Evolutionary conservation across 805 yeast species (phyloP).

Genomic region (Hyphopichia homilentoma): DNA sequence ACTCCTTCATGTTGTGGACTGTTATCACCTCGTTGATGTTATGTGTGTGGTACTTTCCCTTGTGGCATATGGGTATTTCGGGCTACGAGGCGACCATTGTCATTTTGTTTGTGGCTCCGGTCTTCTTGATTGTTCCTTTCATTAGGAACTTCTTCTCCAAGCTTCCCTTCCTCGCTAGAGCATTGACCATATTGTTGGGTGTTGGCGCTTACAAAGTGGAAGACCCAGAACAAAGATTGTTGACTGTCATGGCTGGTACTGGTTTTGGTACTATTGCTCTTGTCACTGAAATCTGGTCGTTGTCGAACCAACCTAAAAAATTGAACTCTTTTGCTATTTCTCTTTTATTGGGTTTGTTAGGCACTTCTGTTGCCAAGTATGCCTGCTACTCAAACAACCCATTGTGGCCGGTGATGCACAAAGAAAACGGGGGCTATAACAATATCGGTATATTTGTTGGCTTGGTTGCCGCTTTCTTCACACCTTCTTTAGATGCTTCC

Average conservation of each 20-base stretch:
- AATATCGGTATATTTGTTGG: conserved; percentile 65
- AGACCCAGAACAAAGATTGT: conserved; percentile 67
- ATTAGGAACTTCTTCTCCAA: conserved; percentile 32
- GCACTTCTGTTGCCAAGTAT: conserved; percentile 72
- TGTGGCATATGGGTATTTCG: conserved; percentile 97
- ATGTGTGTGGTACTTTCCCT: conserved; percentile 94
- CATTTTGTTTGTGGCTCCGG: conserved; percentile 54
- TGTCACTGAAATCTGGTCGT: conserved; percentile 46
- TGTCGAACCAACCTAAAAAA: conserved; percentile 23
- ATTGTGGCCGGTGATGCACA: conserved; percentile 92
- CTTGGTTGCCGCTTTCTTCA: conserved; percentile 55
- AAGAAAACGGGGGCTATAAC: conserved; percentile 83
- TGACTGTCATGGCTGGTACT: conserved; percentile 63
- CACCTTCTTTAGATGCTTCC: conserved; percentile 33
- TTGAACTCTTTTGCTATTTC: conserved; percentile 49
- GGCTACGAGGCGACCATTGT: conserved; percentile 80
- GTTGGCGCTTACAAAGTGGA: conserved; percentile 70
- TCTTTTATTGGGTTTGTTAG: conserved; percentile 66
- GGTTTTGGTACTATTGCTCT: conserved; percentile 60
- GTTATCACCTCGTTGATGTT: conserved; percentile 75
- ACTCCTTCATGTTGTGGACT: conserved; percentile 84
- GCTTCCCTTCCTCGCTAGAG: conserved; percentile 53
- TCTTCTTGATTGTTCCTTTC: conserved; percentile 44
- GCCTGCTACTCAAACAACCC: conserved; percentile 86
- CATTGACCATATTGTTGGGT: conserved; percentile 57